Percentiles rank a stretch among this genome's conserved stretches.
These are phyloP conservation scores for Neurospora africana DNA, from an alignment of 495 filamentous ascomycete species.

Conservation along the genomic window DNA sequence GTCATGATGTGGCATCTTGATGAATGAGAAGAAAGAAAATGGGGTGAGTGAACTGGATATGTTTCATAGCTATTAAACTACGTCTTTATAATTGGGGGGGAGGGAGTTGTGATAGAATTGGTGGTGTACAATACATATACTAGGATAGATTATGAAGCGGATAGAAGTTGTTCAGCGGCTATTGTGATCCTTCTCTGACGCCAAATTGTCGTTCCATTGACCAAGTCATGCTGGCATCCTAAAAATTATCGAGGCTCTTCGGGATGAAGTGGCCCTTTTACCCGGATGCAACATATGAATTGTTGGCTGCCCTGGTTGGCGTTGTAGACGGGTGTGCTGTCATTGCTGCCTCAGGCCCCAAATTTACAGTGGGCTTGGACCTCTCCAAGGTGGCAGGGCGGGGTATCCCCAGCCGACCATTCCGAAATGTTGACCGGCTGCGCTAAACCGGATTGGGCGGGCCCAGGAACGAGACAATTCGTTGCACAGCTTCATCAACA, in stretches of 20 bases:
- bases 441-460: neutral
- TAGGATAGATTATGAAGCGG: neutral
- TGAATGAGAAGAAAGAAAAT: neutral
- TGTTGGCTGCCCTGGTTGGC: neutral
- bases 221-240: neutral
- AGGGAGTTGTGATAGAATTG: neutral
- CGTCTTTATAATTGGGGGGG: neutral
- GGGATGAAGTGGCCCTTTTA: neutral
- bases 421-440: neutral
- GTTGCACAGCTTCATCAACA: neutral
- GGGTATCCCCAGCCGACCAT: neutral
- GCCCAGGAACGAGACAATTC: neutral
- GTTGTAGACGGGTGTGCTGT: neutral
- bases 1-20: slow-evolving; percentile 12
- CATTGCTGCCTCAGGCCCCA: neutral
- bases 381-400: slow-evolving; percentile 7
- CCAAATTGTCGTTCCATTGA: neutral
- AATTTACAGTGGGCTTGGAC: neutral
- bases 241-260: neutral
- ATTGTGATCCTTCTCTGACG: neutral
- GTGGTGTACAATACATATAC: neutral
- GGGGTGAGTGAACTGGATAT: neutral
- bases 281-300: neutral
- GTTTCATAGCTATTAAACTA: neutral
- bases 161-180: neutral